Evolutionary conservation across 2,329 filamentous ascomycete species (phyloP).

Genomic region (Aphanoascus verrucosus): DNA sequence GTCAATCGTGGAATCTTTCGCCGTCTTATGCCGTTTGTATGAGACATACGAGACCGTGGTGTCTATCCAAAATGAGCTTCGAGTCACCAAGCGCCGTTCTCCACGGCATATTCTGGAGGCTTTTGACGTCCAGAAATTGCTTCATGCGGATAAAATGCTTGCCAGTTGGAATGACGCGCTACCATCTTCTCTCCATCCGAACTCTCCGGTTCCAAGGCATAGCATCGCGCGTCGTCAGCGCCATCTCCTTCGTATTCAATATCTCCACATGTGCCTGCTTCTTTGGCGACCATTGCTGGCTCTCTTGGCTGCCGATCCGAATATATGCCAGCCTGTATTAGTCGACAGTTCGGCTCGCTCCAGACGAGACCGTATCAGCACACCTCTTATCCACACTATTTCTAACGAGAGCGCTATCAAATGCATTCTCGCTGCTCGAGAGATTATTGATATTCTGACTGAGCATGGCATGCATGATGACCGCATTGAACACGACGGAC

Average conservation of each 20-base stretch:
- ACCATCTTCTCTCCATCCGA: conserved; percentile 17
- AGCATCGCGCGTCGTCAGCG: conserved; percentile 19
- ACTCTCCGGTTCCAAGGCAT: conserved; percentile 8
- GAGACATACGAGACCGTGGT: conserved; percentile 19
- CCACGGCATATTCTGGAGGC: conserved; percentile 19
- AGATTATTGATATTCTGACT: conserved; percentile 13
- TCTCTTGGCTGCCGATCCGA: conserved; percentile 14
- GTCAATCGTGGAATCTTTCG: conserved; percentile 21
- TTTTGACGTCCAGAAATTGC: conserved; percentile 17
- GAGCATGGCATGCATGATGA: background rate
- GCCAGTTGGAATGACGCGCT: conserved; percentile 20
- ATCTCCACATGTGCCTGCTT: conserved; percentile 20
- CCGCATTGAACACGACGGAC: conserved; percentile 2
- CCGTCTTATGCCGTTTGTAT: conserved; percentile 19
- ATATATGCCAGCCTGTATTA: background rate
- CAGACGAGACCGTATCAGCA: conserved; percentile 3
- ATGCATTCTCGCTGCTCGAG: conserved; percentile 15
- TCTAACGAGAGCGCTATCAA: conserved; percentile 13
- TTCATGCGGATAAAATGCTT: conserved; percentile 17
- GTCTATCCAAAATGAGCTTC: conserved; percentile 19
- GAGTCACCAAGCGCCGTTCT: conserved; percentile 13
- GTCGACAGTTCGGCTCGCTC: background rate
- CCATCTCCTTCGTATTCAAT: conserved; percentile 20
- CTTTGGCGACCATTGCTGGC: conserved; percentile 16
- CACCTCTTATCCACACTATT: conserved; percentile 13